phyloP scores from a whole-genome alignment of 345 rosid species.

The Acer yangbiense region DNA sequence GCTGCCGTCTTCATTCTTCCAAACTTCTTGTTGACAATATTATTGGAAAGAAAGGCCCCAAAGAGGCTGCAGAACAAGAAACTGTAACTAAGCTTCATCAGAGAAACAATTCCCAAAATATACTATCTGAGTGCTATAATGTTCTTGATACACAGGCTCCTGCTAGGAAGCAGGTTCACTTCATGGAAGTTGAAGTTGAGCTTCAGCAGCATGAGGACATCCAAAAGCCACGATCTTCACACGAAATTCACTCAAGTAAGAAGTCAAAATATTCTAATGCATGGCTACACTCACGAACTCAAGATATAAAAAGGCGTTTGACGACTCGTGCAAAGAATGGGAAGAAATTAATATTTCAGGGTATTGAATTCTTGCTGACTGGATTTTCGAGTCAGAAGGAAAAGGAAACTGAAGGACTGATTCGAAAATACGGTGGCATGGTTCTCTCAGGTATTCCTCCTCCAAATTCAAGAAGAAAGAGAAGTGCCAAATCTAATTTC shows the following conservation, averaged over 20 bases:
- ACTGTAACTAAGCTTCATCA: slow-evolving; percentile 17
- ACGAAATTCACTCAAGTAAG: slow-evolving; percentile 25
- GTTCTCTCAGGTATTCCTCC: slow-evolving; percentile 58
- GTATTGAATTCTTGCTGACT: slow-evolving; percentile 54
- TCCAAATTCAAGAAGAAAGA: slow-evolving; percentile 32
- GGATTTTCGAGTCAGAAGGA: slow-evolving; percentile 61
- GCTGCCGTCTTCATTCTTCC: slow-evolving; percentile 31
- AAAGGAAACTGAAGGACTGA: slow-evolving; percentile 47
- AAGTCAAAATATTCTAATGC: slow-evolving; percentile 28
- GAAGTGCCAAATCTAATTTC: slow-evolving; percentile 28
- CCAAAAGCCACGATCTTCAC: slow-evolving; percentile 18
- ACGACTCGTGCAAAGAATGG: slow-evolving; percentile 18
- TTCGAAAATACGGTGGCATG: slow-evolving; percentile 56
- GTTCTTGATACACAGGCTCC: slow-evolving; percentile 8
- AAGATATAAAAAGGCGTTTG: slow-evolving; percentile 23
- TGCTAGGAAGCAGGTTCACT: slow-evolving; percentile 44
- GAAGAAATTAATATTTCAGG: slow-evolving; percentile 44
- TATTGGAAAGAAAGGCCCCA: slow-evolving; percentile 18
- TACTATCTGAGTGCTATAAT: slow-evolving; percentile 20
- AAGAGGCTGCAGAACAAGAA: slow-evolving; percentile 27
- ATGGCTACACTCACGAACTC: slow-evolving; percentile 21
- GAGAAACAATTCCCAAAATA: slow-evolving; percentile 21
- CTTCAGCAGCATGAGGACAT: slow-evolving; percentile 28
- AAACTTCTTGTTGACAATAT: slow-evolving; percentile 24
- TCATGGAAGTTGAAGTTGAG: slow-evolving; percentile 36